Base-by-base conservation (phyloP, 1,139 yeast genomes). In the Suzukiozyma palmioleophila region DNA sequence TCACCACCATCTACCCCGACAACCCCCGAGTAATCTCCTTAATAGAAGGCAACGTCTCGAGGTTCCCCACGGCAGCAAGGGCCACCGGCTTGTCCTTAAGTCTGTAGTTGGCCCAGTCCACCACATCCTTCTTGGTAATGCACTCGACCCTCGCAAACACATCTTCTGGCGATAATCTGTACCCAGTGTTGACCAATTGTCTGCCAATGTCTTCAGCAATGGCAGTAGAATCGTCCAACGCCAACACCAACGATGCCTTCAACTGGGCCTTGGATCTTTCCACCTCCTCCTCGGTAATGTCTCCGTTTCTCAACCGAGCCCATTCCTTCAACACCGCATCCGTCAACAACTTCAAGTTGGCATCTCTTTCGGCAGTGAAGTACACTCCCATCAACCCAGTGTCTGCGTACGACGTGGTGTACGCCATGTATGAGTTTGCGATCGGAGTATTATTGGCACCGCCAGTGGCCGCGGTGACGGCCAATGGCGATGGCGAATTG, bases 351-450 rank as follows among this genome's bases (percentile, higher is more conserved):
- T 77, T 80, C 54, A 86, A 79, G 52, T 89, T 68, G 15, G 82
- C 77, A 46, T 75, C 74, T 51, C 76, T 77, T 50, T 92, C 97
- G 18, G 95, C 81, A 12, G 90, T 89, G 48, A 92, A 75, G 61
- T 92, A 92, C 53, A 90, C 84, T 28, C 99, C 99, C 96, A 97
- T 89, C 41, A 92, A 71, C 3, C 99, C 99, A 6, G 97, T 86
- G 64, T 92, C 99, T 8, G 96, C 92, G 65, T 92, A 92, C 2
- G 96, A 87, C 4, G 99, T 94, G 22, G 96, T 87, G 66, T 90
- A 92, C 2, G 97, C 89, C 95, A 89, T 84, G 66, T 84, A 92
- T 4, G 96, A 85, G 64, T 92, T 92, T 39, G 97, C 97, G 44
- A 89, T 70, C 7, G 86, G 83, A 7, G 62, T 53, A 27, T 67